Conservation (phyloP, 139 green algal species). For the Coccomyxa sp. region DNA sequence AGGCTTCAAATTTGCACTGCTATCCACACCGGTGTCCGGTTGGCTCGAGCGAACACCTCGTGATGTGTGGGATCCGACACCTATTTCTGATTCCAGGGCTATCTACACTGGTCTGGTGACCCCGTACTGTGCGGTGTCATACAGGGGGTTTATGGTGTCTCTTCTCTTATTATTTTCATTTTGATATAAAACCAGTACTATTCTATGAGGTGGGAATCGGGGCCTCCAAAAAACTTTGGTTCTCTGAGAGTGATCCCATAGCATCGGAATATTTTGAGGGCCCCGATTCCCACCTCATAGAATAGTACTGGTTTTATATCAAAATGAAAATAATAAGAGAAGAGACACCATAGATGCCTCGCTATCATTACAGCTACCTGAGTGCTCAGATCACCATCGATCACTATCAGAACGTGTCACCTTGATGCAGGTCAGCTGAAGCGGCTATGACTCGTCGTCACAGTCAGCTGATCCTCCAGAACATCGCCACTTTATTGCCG, state of each 20-base stretch:
- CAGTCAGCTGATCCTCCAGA: not conserved
- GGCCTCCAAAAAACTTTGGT: conserved; percentile 1
- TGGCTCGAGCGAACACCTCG: not conserved
- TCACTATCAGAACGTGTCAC: not conserved
- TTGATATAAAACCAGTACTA: conserved; percentile 2
- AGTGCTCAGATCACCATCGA: not conserved
- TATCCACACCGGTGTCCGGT: not conserved
- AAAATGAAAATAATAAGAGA: not conserved
- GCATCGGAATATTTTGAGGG: not conserved
- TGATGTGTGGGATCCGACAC: not conserved
- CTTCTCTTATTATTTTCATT: conserved; percentile 1
- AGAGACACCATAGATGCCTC: not conserved
- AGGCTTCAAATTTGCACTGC: conserved; percentile 1
- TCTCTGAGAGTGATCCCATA: not conserved
- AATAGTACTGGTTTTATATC: conserved; percentile 2
- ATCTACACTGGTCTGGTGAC: not conserved
- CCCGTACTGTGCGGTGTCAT: not conserved
- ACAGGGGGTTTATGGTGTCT: not conserved
- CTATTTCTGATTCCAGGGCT: not conserved
- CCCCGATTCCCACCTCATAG: not conserved
- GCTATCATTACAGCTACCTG: not conserved
- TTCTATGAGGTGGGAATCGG: not conserved
- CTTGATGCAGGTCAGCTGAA: not conserved
- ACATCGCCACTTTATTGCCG: not conserved
- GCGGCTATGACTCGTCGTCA: not conserved